Percentiles rank a stretch among this genome's conserved stretches.
Evolutionary conservation across 2,329 filamentous ascomycete species (phyloP).

Genomic region (Lachnellula suecica): DNA sequence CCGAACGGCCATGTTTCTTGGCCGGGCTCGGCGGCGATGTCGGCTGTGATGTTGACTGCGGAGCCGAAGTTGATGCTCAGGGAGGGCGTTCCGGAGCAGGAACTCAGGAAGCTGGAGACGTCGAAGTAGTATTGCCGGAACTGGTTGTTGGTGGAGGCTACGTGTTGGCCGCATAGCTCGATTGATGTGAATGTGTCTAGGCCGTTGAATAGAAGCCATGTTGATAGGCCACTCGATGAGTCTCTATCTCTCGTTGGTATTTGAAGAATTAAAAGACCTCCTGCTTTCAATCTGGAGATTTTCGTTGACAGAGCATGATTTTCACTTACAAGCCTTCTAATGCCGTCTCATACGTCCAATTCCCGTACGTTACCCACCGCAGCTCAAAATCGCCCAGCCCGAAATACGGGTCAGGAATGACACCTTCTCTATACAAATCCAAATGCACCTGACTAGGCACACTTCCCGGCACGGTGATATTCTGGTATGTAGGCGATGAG

Average conservation of each 20-base stretch:
- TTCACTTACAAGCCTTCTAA: slow-evolving; percentile 41
- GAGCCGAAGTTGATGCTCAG: slow-evolving; percentile 57
- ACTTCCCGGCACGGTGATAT: slow-evolving; percentile 51
- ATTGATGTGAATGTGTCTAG: slow-evolving; percentile 61
- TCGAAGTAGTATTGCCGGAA: slow-evolving; percentile 63
- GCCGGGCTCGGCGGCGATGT: slow-evolving; percentile 45
- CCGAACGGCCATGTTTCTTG: slow-evolving; percentile 45
- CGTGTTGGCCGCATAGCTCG: slow-evolving; percentile 50
- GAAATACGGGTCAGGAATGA: slow-evolving; percentile 42
- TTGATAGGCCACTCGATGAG: slow-evolving; percentile 36
- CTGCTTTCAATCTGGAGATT: background rate
- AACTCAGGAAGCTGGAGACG: slow-evolving; percentile 44
- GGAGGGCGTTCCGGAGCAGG: slow-evolving; percentile 39
- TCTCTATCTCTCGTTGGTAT: slow-evolving; percentile 20
- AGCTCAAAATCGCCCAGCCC: slow-evolving; percentile 59
- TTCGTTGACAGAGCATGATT: background rate
- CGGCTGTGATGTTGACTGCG: slow-evolving; percentile 51
- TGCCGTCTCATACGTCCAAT: slow-evolving; percentile 61
- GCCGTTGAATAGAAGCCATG: slow-evolving; percentile 60
- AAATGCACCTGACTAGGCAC: slow-evolving; percentile 60
- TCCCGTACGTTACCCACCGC: slow-evolving; percentile 55
- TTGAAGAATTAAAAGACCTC: background rate
- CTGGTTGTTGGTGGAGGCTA: slow-evolving; percentile 60
- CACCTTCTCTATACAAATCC: slow-evolving; percentile 51
- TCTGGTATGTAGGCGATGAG: slow-evolving; percentile 23